A percentile compares a stretch with the other conserved stretches of the same genome.
Conservation (phyloP, 2,329 filamentous ascomycete species). For the Chaetomium sp. region DNA sequence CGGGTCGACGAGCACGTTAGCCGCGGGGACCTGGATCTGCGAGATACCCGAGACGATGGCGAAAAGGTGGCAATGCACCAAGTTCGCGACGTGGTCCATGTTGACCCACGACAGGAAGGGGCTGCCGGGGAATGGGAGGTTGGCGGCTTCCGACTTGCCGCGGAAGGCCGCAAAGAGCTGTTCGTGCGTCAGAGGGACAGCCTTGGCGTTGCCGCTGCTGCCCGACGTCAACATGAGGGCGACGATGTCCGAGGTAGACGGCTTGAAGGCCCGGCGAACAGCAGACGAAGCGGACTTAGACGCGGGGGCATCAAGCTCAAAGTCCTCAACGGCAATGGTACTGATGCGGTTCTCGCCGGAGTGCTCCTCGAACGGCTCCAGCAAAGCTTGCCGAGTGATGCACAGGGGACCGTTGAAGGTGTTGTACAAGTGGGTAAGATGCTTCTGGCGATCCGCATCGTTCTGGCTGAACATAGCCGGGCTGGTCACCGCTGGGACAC, state of each 20-base stretch:
- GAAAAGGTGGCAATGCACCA: conserved; percentile 46
- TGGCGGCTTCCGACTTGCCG: conserved; percentile 31
- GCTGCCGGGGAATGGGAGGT: conserved; percentile 25
- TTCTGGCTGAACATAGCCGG: conserved; percentile 19
- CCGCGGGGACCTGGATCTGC: conserved; percentile 41
- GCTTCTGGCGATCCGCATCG: conserved; percentile 14
- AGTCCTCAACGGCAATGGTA: conserved; percentile 15
- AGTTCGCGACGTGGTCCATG: conserved; percentile 47
- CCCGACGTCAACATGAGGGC: conserved; percentile 48
- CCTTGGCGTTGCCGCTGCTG: conserved; percentile 45
- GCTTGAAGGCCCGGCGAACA: background rate
- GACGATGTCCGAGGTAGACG: background rate
- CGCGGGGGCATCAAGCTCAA: background rate
- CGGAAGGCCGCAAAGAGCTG: conserved; percentile 37
- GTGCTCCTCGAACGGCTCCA: conserved; percentile 13
- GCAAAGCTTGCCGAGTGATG: conserved; percentile 10
- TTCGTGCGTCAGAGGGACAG: conserved; percentile 37
- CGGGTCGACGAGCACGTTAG: conserved; percentile 36
- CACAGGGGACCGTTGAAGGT: conserved; percentile 16
- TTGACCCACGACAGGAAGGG: conserved; percentile 43
- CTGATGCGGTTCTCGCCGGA: conserved; percentile 11
- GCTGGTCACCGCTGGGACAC: conserved; percentile 13
- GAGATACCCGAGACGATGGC: conserved; percentile 35
- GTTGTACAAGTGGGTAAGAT: conserved; percentile 11
- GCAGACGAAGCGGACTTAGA: background rate